These are phyloP conservation scores for Grosmannia penicillata DNA, from an alignment of 2,329 filamentous ascomycete genomes.

Conservation along the genomic window DNA sequence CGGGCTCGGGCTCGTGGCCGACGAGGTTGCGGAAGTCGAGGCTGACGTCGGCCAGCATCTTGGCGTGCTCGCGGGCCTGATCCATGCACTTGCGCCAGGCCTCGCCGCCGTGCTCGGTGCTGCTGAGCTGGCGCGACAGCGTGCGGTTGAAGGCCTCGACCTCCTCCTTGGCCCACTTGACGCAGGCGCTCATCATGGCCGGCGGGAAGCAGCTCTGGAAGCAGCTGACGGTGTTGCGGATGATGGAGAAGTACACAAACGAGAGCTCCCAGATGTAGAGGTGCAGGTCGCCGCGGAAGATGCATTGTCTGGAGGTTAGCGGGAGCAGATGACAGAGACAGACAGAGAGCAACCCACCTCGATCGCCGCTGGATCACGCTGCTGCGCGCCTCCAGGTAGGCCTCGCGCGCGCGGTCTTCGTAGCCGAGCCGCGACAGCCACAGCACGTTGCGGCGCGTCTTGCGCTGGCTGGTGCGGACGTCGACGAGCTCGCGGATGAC, in stretches of 20 bases:
- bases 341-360: constrained; percentile 39
- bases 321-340: neutral
- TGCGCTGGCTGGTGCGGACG: constrained; percentile 59
- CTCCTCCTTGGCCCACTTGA: constrained; percentile 96
- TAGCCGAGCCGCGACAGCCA: constrained; percentile 82
- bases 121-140: constrained; percentile 71
- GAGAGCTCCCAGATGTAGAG: constrained; percentile 91
- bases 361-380: constrained; percentile 68
- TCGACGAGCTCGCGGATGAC: constrained; percentile 65
- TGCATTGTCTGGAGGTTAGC: constrained; percentile 54
- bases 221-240: constrained; percentile 81
- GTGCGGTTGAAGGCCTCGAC: constrained; percentile 82
- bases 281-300: constrained; percentile 86
- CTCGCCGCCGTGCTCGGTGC: constrained; percentile 59
- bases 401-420: constrained; percentile 76
- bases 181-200: constrained; percentile 80
- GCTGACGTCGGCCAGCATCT: constrained; percentile 68
- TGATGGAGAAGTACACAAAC: constrained; percentile 88
- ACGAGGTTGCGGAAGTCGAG: constrained; percentile 80
- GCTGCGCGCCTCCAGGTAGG: constrained; percentile 68
- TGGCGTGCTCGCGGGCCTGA: constrained; percentile 65
- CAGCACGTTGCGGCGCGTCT: constrained; percentile 65
- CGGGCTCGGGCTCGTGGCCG: constrained; percentile 36
- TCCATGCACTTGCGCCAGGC: constrained; percentile 76
- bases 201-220: constrained; percentile 80